Conservation (phyloP, 2,329 filamentous ascomycete species). For the Neoscytalidium dimidiatum region DNA sequence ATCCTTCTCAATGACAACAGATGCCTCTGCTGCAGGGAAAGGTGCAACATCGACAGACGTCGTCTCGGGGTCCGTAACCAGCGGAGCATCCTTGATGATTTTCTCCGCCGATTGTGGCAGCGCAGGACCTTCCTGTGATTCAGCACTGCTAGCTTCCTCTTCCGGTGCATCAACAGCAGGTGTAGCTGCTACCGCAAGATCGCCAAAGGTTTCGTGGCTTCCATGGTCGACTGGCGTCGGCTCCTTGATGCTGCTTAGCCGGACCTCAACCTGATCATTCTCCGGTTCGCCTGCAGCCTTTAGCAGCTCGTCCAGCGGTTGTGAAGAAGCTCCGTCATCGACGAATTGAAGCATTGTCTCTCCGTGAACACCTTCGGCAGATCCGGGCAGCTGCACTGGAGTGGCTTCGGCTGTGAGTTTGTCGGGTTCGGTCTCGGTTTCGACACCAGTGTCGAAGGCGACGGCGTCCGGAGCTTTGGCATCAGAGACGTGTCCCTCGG, state of each 20-base stretch:
- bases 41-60: background rate
- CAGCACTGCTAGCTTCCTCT: background rate
- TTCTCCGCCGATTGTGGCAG: background rate
- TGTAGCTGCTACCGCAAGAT: background rate
- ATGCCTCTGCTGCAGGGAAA: slow-evolving; percentile 1
- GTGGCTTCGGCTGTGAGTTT: background rate
- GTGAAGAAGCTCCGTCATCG: background rate
- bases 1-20: background rate
- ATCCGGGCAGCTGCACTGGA: background rate
- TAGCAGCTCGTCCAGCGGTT: background rate
- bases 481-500: background rate
- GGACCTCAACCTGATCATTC: background rate
- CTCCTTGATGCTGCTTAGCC: slow-evolving; percentile 12
- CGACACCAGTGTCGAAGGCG: background rate
- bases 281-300: background rate
- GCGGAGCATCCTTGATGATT: background rate
- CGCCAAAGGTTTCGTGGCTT: background rate
- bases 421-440: background rate
- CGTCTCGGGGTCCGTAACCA: background rate
- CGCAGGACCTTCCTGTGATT: background rate
- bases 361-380: background rate
- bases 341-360: background rate
- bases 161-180: background rate
- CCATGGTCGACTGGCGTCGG: background rate
- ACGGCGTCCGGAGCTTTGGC: background rate